Conservation (phyloP, 208 protist species). For the Balamuthia mandrillaris region DNA sequence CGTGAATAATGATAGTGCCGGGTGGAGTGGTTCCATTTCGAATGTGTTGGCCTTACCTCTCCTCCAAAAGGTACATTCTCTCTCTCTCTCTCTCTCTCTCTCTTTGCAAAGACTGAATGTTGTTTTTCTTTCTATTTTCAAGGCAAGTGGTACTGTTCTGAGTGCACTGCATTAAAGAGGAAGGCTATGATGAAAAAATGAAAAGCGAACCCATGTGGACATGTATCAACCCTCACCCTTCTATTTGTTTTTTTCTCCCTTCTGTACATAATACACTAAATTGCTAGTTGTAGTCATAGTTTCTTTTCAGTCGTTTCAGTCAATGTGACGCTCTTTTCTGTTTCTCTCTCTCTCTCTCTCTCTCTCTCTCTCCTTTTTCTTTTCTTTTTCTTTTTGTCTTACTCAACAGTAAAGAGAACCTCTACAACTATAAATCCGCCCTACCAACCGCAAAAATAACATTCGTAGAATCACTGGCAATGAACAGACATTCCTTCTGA, state of each 20-base stretch:
- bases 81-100: neutral
- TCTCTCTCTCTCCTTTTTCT: too few species aligned
- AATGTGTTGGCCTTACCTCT: conserved; percentile 64
- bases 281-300: too few species aligned
- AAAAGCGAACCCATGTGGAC: neutral
- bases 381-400: too few species aligned
- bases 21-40: conserved; percentile 73
- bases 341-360: too few species aligned
- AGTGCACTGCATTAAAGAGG: conserved; percentile 18
- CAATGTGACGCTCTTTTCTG: too few species aligned
- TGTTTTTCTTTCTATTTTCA: neutral
- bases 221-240: neutral
- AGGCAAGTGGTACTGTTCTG: conserved; percentile 72
- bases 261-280: too few species aligned
- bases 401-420: too few species aligned
- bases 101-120: neutral
- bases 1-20: conserved; percentile 31
- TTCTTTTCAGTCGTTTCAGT: too few species aligned
- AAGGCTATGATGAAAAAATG: neutral
- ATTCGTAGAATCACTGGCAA: too few species aligned
- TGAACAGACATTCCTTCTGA: too few species aligned
- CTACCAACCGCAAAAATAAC: too few species aligned
- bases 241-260: neutral
- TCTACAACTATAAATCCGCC: too few species aligned
- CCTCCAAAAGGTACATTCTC: conserved; percentile 47